Evolutionary conservation across 306 rosid genomes (phyloP).

Genomic region (Fragaria nilgerrensis): DNA sequence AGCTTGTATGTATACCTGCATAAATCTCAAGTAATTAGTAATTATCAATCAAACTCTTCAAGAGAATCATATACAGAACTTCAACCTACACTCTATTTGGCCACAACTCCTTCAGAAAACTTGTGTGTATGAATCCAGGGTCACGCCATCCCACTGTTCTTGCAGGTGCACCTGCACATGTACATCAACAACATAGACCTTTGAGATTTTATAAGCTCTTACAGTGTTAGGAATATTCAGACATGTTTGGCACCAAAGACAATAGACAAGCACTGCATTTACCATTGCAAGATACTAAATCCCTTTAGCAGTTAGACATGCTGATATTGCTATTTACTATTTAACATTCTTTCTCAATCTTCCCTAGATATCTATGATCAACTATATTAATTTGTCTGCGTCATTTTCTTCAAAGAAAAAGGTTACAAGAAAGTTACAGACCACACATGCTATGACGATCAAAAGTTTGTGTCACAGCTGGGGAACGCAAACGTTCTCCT

Average conservation of each 20-base stretch:
- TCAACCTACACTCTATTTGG: slow-evolving; percentile 58
- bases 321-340: background rate
- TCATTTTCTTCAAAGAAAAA: background rate
- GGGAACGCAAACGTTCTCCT: slow-evolving; percentile 38
- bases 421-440: slow-evolving; percentile 7
- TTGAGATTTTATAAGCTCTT: background rate
- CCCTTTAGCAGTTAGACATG: background rate
- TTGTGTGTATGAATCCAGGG: slow-evolving; percentile 81
- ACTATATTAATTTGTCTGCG: background rate
- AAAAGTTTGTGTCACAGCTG: slow-evolving; percentile 74
- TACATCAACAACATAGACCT: slow-evolving; percentile 5
- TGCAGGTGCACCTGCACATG: slow-evolving; percentile 75
- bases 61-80: background rate
- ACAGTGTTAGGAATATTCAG: background rate
- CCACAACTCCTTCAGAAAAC: slow-evolving; percentile 89
- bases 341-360: background rate
- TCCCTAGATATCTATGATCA: background rate
- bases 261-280: background rate
- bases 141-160: slow-evolving; percentile 94
- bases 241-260: background rate
- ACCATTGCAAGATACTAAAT: background rate
- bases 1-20: slow-evolving; percentile 69
- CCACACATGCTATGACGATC: slow-evolving; percentile 78
- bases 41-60: background rate
- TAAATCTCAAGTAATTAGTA: background rate